phyloP scores from a whole-genome alignment of 139 green algal genomes.

The Auxenochlorella pyrenoidosa region DNA sequence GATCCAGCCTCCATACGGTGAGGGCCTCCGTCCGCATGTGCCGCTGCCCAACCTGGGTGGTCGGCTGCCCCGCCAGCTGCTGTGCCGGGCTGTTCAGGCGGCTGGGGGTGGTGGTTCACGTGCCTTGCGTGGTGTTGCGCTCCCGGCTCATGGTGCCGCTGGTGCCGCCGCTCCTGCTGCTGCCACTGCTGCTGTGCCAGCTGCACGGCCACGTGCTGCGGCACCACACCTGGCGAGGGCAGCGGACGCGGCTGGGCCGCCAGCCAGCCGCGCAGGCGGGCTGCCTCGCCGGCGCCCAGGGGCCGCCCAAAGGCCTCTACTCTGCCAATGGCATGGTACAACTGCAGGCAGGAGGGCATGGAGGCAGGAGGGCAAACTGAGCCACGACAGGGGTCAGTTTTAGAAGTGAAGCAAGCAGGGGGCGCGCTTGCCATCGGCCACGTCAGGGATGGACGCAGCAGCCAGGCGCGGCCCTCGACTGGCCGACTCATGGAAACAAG shows the following conservation, averaged over 20 bases:
- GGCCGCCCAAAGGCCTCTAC: conserved; percentile 20
- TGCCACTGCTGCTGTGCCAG: conserved; percentile 54
- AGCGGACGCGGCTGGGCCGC: not conserved
- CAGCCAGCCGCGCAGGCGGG: not conserved
- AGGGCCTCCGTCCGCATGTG: too few relatives aligned
- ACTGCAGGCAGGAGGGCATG: not conserved
- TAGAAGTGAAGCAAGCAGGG: too few relatives aligned
- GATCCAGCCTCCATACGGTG: not conserved
- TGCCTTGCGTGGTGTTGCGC: too few relatives aligned
- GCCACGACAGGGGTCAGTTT: too few relatives aligned
- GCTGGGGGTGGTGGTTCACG: too few relatives aligned
- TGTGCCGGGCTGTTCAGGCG: too few relatives aligned
- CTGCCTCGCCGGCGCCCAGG: not conserved
- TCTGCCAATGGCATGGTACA: conserved; percentile 12
- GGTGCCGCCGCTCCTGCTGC: not conserved
- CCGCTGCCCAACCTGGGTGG: not conserved
- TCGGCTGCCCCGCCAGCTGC: too few relatives aligned
- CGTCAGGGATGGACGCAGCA: too few relatives aligned
- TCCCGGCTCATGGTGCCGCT: not conserved
- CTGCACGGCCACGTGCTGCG: not conserved
- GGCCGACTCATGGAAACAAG: too few relatives aligned
- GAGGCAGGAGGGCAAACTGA: not conserved
- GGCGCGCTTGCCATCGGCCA: too few relatives aligned
- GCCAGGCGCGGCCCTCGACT: too few relatives aligned
- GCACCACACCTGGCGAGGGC: not conserved